phyloP scores from a whole-genome alignment of 495 filamentous ascomycete species.

The Penicillium taxi region DNA sequence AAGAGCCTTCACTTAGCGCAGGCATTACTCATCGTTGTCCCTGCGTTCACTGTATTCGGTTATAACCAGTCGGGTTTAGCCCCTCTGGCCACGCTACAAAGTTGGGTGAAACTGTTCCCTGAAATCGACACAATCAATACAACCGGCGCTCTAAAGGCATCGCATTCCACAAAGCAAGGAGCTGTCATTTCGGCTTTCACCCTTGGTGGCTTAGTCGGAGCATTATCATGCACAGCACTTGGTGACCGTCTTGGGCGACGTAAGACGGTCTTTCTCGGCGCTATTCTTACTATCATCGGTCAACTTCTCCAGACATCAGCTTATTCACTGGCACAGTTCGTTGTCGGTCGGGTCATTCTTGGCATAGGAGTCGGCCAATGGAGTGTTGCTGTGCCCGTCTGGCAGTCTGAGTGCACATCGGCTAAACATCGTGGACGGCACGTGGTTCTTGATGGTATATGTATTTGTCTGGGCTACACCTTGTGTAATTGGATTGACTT shows the following conservation, averaged over 20 bases:
- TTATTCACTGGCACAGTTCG: conserved; percentile 27
- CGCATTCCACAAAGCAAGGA: conserved; percentile 30
- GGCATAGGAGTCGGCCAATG: conserved; percentile 53
- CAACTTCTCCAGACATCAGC: conserved; percentile 43
- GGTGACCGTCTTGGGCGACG: conserved; percentile 48
- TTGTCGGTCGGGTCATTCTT: conserved; percentile 43
- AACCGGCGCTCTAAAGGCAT: conserved; percentile 10
- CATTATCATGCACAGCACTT: conserved; percentile 28
- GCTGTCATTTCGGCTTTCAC: conserved; percentile 36
- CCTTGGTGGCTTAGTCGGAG: conserved; percentile 37
- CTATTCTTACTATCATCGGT: conserved; percentile 42
- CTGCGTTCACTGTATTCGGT: conserved; percentile 29
- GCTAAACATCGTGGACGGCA: conserved; percentile 35
- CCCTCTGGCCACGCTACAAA: conserved; percentile 20
- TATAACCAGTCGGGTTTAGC: conserved; percentile 29
- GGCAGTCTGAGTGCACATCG: conserved; percentile 29
- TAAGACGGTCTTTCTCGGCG: conserved; percentile 45
- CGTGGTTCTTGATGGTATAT: conserved; percentile 42
- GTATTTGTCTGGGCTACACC: conserved; percentile 52
- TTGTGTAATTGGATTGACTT: conserved; percentile 63
- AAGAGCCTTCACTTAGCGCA: conserved; percentile 19
- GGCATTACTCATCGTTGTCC: conserved; percentile 30
- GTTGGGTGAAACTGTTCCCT: conserved; percentile 24
- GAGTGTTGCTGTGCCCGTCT: conserved; percentile 52
- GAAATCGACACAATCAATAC: conserved; percentile 31